phyloP scores from a whole-genome alignment of 176 grass and related monocot species.

The Cocos nucifera region DNA sequence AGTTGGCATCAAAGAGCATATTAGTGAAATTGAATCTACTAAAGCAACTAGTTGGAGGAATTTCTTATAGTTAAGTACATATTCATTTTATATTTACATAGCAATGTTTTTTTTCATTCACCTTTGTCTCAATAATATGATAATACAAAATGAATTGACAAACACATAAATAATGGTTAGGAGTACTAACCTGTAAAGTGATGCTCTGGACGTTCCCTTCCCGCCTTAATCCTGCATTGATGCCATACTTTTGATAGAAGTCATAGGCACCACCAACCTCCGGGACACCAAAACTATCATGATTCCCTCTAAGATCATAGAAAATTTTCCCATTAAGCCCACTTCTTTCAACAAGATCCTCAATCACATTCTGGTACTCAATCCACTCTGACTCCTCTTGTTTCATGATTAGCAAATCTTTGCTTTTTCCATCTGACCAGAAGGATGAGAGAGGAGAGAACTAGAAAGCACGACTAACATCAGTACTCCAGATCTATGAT shows the following conservation, averaged over 20 bases:
- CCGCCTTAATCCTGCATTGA: slow-evolving; percentile 51
- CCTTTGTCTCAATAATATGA: no score
- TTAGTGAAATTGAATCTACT: no score
- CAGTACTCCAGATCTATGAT: no score
- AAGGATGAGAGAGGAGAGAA: not conserved
- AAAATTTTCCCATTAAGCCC: slow-evolving; percentile 60
- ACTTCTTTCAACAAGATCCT: slow-evolving; percentile 55
- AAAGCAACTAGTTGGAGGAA: no score
- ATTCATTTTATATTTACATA: no score
- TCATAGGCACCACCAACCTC: slow-evolving; percentile 50
- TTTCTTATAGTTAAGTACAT: no score
- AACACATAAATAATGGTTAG: slow-evolving; percentile 1
- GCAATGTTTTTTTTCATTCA: no score
- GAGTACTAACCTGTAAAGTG: slow-evolving; percentile 55
- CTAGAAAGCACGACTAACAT: not conserved
- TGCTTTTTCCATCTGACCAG: slow-evolving; percentile 86
- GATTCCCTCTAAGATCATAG: slow-evolving; percentile 88
- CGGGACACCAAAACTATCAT: slow-evolving; percentile 78
- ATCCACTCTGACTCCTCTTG: slow-evolving; percentile 75
- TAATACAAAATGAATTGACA: no score
- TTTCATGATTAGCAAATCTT: slow-evolving; percentile 90
- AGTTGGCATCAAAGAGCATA: no score
- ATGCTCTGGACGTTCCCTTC: slow-evolving; percentile 56
- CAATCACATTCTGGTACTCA: slow-evolving; percentile 45
- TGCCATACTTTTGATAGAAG: slow-evolving; percentile 71